Evolutionary conservation across 2,329 filamentous ascomycete species (phyloP).

Genomic region (Monilinia vaccinii-corymbosi): DNA sequence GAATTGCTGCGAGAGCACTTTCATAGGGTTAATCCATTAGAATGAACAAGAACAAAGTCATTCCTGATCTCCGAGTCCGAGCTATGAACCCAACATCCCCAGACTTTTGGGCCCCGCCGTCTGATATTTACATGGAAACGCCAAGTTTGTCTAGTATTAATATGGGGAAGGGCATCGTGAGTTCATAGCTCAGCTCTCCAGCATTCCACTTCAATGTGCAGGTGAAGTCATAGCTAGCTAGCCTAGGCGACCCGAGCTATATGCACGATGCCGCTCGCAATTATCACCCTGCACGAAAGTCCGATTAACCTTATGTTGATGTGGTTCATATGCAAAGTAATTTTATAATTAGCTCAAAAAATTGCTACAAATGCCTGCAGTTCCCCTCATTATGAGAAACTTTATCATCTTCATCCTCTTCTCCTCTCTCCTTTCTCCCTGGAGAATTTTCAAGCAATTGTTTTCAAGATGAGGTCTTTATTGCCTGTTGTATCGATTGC

Average conservation of each 20-base stretch:
- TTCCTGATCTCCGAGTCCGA: background rate
- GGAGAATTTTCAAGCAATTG: background rate
- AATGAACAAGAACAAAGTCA: background rate
- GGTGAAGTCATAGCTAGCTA: background rate
- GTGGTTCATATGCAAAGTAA: background rate
- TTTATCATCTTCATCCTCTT: background rate
- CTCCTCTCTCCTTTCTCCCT: background rate
- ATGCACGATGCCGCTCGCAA: conserved; percentile 8
- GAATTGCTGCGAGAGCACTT: no score
- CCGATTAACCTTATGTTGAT: background rate
- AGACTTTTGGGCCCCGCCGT: background rate
- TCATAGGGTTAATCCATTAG: background rate
- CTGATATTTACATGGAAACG: background rate
- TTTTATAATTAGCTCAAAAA: background rate
- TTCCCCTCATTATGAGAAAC: background rate
- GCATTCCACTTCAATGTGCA: background rate
- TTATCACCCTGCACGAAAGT: background rate
- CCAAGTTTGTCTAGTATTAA: background rate
- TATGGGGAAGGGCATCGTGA: background rate
- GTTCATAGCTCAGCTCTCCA: background rate
- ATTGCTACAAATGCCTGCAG: background rate
- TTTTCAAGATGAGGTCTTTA: conserved; percentile 19
- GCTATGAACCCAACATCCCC: background rate
- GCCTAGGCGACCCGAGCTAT: background rate
- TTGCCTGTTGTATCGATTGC: conserved; percentile 14